Conservation (phyloP, 2,329 filamentous ascomycete genomes). For the Lachnellula occidentalis region DNA sequence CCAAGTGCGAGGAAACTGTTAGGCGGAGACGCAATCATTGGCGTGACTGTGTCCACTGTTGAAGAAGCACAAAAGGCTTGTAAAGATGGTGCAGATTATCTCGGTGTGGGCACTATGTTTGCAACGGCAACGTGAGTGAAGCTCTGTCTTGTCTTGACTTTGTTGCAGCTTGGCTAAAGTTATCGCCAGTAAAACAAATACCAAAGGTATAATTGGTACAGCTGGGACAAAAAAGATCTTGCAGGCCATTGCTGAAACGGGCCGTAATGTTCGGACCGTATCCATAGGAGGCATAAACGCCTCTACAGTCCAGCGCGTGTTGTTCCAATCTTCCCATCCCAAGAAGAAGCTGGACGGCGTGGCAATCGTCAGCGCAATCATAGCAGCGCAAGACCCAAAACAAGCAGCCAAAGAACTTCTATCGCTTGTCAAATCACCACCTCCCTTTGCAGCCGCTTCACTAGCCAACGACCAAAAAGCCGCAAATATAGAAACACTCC, state of each 20-base stretch:
- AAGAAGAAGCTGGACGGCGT: conserved; percentile 68
- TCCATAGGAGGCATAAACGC: conserved; percentile 86
- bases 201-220: conserved; percentile 73
- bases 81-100: conserved; percentile 74
- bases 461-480: conserved; percentile 12
- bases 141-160: background rate
- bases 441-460: conserved; percentile 22
- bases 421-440: conserved; percentile 41
- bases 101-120: conserved; percentile 87
- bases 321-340: conserved; percentile 57
- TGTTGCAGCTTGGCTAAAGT: conserved; percentile 1
- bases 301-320: conserved; percentile 66
- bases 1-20: conserved; percentile 64
- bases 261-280: conserved; percentile 54
- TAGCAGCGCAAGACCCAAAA: conserved; percentile 64
- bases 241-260: conserved; percentile 42
- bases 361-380: conserved; percentile 84
- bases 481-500: conserved; percentile 20
- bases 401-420: conserved; percentile 55
- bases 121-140: conserved; percentile 67
- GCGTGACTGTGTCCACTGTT: conserved; percentile 73
- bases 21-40: conserved; percentile 74
- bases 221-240: conserved; percentile 66
- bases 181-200: conserved; percentile 70
- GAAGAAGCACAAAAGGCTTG: conserved; percentile 70